Percentiles rank a stretch among this genome's conserved stretches.
These are phyloP conservation scores for Salix udensis DNA, from an alignment of 345 rosid genomes.

Conservation along the genomic window DNA sequence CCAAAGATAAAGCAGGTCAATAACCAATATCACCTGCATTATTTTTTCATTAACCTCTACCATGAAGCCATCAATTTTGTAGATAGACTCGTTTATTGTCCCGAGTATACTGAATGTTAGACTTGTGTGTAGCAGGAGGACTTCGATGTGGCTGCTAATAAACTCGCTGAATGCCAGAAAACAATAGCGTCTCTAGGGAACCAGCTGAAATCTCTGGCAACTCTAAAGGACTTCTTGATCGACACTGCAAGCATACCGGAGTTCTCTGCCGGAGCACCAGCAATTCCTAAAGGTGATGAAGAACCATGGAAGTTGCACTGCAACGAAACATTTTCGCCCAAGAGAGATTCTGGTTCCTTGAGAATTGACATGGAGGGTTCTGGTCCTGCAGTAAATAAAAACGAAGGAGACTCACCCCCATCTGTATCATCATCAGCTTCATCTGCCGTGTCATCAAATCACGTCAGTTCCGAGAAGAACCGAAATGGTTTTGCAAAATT, in stretches of 20 bases:
- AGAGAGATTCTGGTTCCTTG: conserved; percentile 32
- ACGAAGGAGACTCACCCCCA: conserved; percentile 31
- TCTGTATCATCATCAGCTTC: conserved; percentile 43
- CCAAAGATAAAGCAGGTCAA: conserved; percentile 77
- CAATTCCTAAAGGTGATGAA: conserved; percentile 23
- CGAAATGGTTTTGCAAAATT: conserved; percentile 86
- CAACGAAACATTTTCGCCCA: conserved; percentile 41
- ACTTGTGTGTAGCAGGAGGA: conserved; percentile 58
- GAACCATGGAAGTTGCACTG: conserved; percentile 62
- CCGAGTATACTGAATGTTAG: background rate
- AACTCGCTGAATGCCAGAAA: conserved; percentile 84
- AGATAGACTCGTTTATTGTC: background rate
- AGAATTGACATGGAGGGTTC: conserved; percentile 23
- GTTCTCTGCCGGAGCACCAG: conserved; percentile 29
- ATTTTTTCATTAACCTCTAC: background rate
- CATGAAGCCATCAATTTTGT: background rate
- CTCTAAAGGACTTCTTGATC: conserved; percentile 83
- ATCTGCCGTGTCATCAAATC: conserved; percentile 38
- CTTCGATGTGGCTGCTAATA: conserved; percentile 70
- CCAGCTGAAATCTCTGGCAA: conserved; percentile 87
- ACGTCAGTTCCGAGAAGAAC: conserved; percentile 62
- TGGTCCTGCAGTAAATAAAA: conserved; percentile 24
- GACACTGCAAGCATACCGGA: conserved; percentile 62
- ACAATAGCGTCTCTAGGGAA: conserved; percentile 83
- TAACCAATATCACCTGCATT: background rate